These are phyloP conservation scores for Halophytophthora batemanensis DNA, from an alignment of 352 stramenopile species.

Conservation along the genomic window DNA sequence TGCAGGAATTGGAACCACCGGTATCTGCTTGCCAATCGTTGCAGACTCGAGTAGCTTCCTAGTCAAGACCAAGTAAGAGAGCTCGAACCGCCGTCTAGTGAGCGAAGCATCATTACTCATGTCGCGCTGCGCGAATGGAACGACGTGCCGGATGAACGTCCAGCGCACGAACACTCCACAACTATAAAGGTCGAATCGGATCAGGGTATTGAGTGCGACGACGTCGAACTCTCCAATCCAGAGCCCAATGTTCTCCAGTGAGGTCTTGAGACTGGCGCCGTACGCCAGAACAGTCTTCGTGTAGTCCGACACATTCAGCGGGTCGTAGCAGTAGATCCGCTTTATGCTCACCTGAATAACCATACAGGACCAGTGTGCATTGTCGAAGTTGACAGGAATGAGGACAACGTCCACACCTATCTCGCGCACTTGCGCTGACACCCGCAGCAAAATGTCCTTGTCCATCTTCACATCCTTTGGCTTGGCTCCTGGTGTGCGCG, in stretches of 20 bases:
- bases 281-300: background rate
- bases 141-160: constrained; percentile 20
- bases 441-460: background rate
- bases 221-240: constrained; percentile 3
- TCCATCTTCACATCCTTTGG: background rate
- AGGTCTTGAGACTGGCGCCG: background rate
- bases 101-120: too few relatives aligned
- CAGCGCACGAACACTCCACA: constrained; percentile 18
- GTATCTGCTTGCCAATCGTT: too few relatives aligned
- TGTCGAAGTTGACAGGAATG: constrained; percentile 5
- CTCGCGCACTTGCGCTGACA: background rate
- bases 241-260: background rate
- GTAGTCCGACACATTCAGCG: constrained; percentile 1
- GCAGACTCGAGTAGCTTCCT: too few relatives aligned
- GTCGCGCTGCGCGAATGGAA: too few relatives aligned
- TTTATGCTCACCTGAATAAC: constrained; percentile 1
- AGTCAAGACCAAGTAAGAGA: too few relatives aligned
- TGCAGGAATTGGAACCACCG: too few relatives aligned
- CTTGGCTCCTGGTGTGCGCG: too few relatives aligned
- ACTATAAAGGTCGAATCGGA: constrained; percentile 13
- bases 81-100: too few relatives aligned
- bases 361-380: constrained; percentile 10
- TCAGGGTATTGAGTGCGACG: constrained; percentile 10
- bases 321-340: constrained; percentile 11
- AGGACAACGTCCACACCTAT: background rate